Conservation (phyloP, 1,284 basidiomycete species). For the Coniferiporia weirii region DNA sequence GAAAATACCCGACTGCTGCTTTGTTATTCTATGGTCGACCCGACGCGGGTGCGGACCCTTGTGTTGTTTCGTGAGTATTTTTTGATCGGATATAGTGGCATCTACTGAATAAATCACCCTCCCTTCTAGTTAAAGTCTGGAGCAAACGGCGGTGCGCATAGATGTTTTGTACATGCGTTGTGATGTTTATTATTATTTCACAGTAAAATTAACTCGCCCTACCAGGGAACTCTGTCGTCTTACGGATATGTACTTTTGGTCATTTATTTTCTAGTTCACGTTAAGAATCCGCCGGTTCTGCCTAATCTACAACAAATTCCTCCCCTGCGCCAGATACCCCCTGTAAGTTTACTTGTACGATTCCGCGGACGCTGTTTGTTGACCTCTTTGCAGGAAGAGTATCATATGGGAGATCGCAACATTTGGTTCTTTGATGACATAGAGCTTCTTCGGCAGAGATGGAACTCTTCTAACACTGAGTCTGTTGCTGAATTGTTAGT, state of each 20-base stretch:
- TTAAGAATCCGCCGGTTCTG: constrained; percentile 91
- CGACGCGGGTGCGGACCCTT: constrained; percentile 87
- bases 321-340: constrained; percentile 75
- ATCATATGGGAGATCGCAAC: constrained; percentile 78
- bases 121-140: constrained; percentile 88
- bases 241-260: constrained; percentile 98
- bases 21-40: constrained; percentile 97
- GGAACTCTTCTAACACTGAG: constrained; percentile 92
- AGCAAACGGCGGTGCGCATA: constrained; percentile 78
- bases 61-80: constrained; percentile 85
- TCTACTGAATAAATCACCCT: not conserved
- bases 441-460: constrained; percentile 83
- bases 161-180: not conserved
- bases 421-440: constrained; percentile 99
- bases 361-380: not conserved
- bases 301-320: constrained; percentile 90
- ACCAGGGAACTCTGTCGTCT: constrained; percentile 92
- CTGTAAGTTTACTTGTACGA: constrained; percentile 33
- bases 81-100: constrained; percentile 7
- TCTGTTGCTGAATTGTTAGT: constrained; percentile 87
- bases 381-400: constrained; percentile 61
- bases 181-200: not conserved
- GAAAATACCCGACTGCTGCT: constrained; percentile 95
- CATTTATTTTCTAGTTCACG: constrained; percentile 95
- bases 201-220: constrained; percentile 97